These are phyloP conservation scores for Solanum chiquidenum DNA, from an alignment of 257 asterid genomes.

Conservation along the genomic window DNA sequence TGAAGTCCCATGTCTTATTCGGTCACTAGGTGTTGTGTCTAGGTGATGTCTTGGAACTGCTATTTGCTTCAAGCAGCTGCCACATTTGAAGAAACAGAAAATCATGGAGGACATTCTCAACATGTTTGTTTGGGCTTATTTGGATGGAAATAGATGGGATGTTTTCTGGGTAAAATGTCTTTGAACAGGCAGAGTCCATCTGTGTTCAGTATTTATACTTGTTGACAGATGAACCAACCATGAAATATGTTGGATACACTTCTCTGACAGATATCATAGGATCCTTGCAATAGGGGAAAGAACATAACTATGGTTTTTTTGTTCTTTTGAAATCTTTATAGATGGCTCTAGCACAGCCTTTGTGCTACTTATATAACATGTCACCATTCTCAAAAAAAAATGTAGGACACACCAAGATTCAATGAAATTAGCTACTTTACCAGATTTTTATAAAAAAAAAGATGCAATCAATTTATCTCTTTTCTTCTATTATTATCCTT, in stretches of 20 bases:
- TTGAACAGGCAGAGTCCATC: neutral
- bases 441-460: neutral
- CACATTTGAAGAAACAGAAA: neutral
- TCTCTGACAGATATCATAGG: neutral
- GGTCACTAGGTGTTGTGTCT: no score
- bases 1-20: neutral
- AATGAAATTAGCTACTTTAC: neutral
- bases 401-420: neutral
- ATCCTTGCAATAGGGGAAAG: neutral
- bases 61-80: neutral
- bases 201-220: neutral
- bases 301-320: neutral
- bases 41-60: no score
- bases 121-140: neutral
- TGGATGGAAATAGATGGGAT: neutral
- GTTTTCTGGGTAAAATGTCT: neutral
- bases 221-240: neutral
- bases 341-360: neutral
- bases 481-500: neutral
- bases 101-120: neutral
- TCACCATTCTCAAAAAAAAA: neutral
- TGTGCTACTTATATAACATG: neutral
- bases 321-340: neutral
- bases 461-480: neutral
- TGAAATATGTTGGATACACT: neutral